Percentiles rank a stretch among this genome's conserved stretches.
These are phyloP conservation scores for Hypoxylon sp. DNA, from an alignment of 2,329 filamentous ascomycete species.

Conservation along the genomic window DNA sequence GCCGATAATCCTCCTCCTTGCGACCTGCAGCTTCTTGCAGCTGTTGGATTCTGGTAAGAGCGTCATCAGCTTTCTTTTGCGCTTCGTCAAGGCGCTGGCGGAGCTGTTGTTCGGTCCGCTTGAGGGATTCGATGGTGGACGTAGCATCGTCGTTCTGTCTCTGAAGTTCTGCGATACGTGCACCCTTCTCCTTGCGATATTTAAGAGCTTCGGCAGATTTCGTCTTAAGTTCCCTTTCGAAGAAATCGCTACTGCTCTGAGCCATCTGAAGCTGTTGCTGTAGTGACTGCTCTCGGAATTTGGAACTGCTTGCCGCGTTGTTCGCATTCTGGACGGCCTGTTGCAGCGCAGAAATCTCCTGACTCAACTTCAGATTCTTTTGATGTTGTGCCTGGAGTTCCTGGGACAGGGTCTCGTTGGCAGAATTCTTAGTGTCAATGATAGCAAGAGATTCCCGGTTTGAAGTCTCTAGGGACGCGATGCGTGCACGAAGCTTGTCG, in stretches of 20 bases:
- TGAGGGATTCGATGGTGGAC: constrained; percentile 81
- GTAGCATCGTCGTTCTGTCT: constrained; percentile 88
- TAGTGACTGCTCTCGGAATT: constrained; percentile 90
- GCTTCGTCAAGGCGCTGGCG: constrained; percentile 86
- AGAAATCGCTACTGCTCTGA: constrained; percentile 93
- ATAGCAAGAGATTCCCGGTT: constrained; percentile 92
- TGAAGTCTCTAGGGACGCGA: constrained; percentile 88
- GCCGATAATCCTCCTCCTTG: constrained; percentile 87
- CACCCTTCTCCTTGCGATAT: constrained; percentile 94
- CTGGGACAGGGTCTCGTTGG: constrained; percentile 86
- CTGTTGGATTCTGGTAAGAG: constrained; percentile 84
- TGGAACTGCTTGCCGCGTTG: constrained; percentile 83
- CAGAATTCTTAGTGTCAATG: constrained; percentile 89
- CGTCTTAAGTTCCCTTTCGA: constrained; percentile 90
- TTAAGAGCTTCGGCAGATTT: constrained; percentile 90
- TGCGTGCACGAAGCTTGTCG: constrained; percentile 83
- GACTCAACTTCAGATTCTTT: constrained; percentile 85
- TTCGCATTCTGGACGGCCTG: constrained; percentile 87
- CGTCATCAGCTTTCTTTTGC: constrained; percentile 88
- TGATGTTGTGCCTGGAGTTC: constrained; percentile 92
- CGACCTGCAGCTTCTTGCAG: constrained; percentile 86
- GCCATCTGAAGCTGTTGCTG: constrained; percentile 92
- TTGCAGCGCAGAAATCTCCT: constrained; percentile 85
- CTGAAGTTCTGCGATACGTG: constrained; percentile 88
- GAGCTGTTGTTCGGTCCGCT: constrained; percentile 83